A percentile compares a stretch with the other conserved stretches of the same genome.
Evolutionary conservation across 306 rosid species (phyloP).

Genomic region (Astragalus membranaceus): DNA sequence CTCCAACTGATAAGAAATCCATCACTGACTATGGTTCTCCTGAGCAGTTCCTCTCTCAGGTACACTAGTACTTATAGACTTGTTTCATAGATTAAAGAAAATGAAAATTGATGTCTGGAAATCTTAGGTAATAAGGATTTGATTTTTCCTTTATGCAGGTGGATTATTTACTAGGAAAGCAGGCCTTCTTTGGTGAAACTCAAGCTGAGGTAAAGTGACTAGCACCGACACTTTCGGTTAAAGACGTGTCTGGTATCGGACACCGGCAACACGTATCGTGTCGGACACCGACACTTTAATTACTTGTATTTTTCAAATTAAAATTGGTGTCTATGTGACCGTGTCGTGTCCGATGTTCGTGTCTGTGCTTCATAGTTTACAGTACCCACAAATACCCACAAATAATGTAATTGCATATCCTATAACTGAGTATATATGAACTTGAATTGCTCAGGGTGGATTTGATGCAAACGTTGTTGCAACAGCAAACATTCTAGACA

Average conservation of each 20-base stretch:
- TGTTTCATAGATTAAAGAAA: neutral
- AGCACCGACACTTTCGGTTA: neutral
- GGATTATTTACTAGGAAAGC: conserved; percentile 83
- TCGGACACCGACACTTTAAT: too few relatives aligned
- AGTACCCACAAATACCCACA: neutral
- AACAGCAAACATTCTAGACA: conserved; percentile 74
- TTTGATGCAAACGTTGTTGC: conserved; percentile 79
- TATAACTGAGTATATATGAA: conserved; percentile 16
- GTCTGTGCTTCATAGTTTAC: too few relatives aligned
- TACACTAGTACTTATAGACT: conserved; percentile 9
- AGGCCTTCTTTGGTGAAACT: conserved; percentile 83
- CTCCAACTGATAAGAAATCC: conserved; percentile 75
- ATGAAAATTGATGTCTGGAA: neutral
- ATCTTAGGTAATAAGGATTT: neutral
- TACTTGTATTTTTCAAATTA: too few relatives aligned
- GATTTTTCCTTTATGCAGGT: conserved; percentile 46
- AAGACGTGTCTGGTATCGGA: too few relatives aligned
- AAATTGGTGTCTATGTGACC: too few relatives aligned
- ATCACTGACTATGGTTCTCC: conserved; percentile 85
- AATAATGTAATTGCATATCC: neutral
- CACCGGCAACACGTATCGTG: too few relatives aligned
- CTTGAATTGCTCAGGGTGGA: conserved; percentile 61
- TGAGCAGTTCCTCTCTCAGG: conserved; percentile 66
- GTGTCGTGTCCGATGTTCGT: too few relatives aligned
- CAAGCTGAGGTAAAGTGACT: conserved; percentile 70